Base-by-base conservation (phyloP, 1,139 yeast species). In the Sugiyamaella xylanicola region DNA sequence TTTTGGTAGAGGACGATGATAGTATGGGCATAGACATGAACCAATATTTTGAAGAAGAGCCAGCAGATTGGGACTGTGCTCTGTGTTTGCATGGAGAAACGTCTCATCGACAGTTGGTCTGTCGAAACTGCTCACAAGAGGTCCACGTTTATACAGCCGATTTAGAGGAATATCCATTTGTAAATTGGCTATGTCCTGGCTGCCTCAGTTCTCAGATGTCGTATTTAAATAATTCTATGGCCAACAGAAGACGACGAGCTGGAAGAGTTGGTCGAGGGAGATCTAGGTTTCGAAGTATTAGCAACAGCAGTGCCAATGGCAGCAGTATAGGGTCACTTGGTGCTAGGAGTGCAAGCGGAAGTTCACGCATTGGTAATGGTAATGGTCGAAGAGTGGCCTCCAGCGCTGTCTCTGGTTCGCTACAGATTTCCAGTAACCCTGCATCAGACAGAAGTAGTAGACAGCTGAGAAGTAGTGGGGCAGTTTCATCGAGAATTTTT, bases 61-160 rank as follows among this genome's bases (percentile, higher is more conserved):
- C 40, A 36, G 37, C 56, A 47, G 40, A 56, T 22, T 63, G 59
- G 39, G 56, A 59, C 48, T 70, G 74, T 56, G 66, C 62, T 2
- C 60, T 70, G n/a, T 70, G 74, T 55, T 69, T 66, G 40, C 57
- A 63, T n/a, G 65, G 64, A 27, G 70, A 62, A 25, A 63, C 65
- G 16, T 67, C 65, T 25, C 66, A 68, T 45, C 68, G 68, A 48
- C 60, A 68, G 37, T 53, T 71, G 50, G 54, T 66, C 13, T 71
- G 74, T 53, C 70, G 69, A 41, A 63, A 64, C 16, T 71, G 74
- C 52, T 68, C 65, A 35, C 65, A 67, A 21, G 63, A 65, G 11
- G 69, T 68, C 53, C 74, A 70, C 44, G 63, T 70, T 15, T 60
- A 65, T 32, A 70, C 73, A 47, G 59, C 68, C 35, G 73, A 69